Evolutionary conservation across 306 rosid species (phyloP).

Genomic region (Malus domestica): ASM211411v1 NC_041798.1:23596001-23596500

Average conservation of each 20-base stretch:
- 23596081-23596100: conserved; percentile 92
- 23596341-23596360: conserved; percentile 81
- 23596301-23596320: conserved; percentile 77
- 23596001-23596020: conserved; percentile 76
- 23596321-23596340: conserved; percentile 67
- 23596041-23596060: conserved; percentile 90
- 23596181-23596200: conserved; percentile 93
- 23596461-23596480: conserved; percentile 79
- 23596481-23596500: conserved; percentile 70
- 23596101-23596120: conserved; percentile 93
- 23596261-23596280: conserved; percentile 33
- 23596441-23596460: conserved; percentile 82
- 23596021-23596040: conserved; percentile 95
- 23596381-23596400: conserved; percentile 63
- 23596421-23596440: conserved; percentile 72
- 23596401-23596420: conserved; percentile 86
- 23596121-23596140: conserved; percentile 71
- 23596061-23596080: conserved; percentile 93
- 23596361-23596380: conserved; percentile 84
- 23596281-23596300: conserved; percentile 51
- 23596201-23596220: conserved; percentile 95
- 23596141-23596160: conserved; percentile 83
- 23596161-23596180: conserved; percentile 89
- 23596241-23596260: conserved; percentile 76
- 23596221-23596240: conserved; percentile 85